Conservation (phyloP, 257 asterid genomes). For the Galeopsis tetrahit region DNA sequence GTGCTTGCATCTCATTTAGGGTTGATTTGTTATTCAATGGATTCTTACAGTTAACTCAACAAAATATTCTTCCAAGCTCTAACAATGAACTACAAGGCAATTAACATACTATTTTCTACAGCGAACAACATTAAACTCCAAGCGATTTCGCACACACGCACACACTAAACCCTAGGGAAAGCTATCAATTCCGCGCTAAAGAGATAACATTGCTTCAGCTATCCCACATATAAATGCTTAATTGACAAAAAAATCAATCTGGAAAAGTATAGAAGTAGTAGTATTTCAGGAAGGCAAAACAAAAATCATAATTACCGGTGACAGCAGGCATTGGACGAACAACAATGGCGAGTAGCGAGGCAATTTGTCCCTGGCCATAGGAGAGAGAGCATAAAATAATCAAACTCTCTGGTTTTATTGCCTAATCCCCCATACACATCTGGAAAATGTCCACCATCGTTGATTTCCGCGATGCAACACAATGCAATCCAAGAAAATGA, state of each 20-base stretch:
- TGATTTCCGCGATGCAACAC: conserved; percentile 35
- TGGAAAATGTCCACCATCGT: conserved; percentile 35
- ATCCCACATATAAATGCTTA: neutral
- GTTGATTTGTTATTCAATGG: neutral
- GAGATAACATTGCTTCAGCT: neutral
- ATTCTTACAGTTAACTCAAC: neutral
- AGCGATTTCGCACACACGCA: neutral
- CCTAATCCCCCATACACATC: conserved; percentile 32
- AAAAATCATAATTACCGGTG: conserved; percentile 50
- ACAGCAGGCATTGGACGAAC: conserved; percentile 78
- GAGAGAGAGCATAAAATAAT: conserved; percentile 73
- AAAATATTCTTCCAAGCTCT: neutral
- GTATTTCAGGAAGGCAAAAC: neutral
- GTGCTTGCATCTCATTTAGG: neutral
- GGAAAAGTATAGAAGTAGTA: neutral
- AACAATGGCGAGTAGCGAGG: conserved; percentile 53
- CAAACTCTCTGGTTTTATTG: conserved; percentile 57
- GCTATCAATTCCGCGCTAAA: neutral
- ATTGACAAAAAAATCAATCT: neutral
- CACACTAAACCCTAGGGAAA: neutral
- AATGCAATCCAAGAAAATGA: conserved; percentile 41
- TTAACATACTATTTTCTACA: neutral
- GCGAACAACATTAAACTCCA: neutral
- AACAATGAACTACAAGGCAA: neutral
- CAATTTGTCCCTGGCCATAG: conserved; percentile 83